phyloP scores from a whole-genome alignment of 2,329 filamentous ascomycete species.

The Colletotrichum simmondsii region DNA sequence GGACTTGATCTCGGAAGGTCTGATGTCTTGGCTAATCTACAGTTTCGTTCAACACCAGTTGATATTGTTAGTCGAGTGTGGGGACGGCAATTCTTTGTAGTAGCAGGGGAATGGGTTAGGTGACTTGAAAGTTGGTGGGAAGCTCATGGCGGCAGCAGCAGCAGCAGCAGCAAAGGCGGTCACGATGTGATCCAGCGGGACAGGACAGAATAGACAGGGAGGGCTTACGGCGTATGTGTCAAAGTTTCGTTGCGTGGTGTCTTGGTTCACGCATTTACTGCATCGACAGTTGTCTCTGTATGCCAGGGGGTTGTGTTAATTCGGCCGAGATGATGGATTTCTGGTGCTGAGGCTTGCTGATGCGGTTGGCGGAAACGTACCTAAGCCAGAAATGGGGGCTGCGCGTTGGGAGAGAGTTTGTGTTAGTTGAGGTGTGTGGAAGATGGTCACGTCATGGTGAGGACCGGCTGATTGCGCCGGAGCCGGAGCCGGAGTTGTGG shows the following conservation, averaged over 20 bases:
- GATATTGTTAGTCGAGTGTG: neutral
- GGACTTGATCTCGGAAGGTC: conserved; percentile 40
- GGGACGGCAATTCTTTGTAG: neutral
- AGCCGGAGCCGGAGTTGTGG: neutral
- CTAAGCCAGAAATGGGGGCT: conserved; percentile 37
- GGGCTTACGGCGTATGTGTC: conserved; percentile 51
- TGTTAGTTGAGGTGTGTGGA: neutral
- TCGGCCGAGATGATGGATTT: neutral
- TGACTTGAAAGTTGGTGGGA: neutral
- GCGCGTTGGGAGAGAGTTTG: neutral
- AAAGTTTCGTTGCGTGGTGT: conserved; percentile 54
- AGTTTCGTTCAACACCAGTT: no score
- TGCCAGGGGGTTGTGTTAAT: neutral
- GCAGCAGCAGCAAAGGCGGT: no score
- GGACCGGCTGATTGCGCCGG: neutral
- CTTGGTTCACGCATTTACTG: conserved; percentile 51
- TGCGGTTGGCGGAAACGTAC: conserved; percentile 13
- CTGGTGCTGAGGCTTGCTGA: no score
- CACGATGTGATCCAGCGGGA: neutral
- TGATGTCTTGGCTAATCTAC: conserved; percentile 47
- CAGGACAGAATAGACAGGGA: neutral
- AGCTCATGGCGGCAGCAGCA: neutral
- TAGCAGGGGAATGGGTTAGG: no score
- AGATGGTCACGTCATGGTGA: neutral
- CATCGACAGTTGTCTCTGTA: conserved; percentile 57